A percentile compares a stretch with the other conserved stretches of the same genome.
Conservation (phyloP, 2,329 filamentous ascomycete genomes). For the Cordyceps cateniannulata region DNA sequence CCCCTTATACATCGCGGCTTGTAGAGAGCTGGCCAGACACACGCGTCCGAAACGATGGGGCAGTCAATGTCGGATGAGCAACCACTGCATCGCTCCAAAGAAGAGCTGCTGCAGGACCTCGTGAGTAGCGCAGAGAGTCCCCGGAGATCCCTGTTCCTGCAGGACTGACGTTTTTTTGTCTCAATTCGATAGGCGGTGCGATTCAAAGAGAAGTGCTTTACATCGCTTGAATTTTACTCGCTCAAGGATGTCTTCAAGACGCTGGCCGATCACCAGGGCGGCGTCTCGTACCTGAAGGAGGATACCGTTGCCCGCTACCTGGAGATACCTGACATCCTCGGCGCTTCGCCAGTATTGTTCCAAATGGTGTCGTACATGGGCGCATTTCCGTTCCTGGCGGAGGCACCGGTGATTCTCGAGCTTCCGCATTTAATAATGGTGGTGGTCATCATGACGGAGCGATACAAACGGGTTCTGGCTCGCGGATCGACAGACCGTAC, state of each 20-base stretch:
- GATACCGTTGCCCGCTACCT: constrained; percentile 66
- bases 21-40: background rate
- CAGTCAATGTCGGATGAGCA: constrained; percentile 43
- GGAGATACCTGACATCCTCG: constrained; percentile 64
- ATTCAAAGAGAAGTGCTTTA: constrained; percentile 66
- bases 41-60: constrained; percentile 36
- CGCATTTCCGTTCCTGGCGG: constrained; percentile 65
- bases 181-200: constrained; percentile 41
- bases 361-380: constrained; percentile 66
- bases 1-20: too few relatives aligned
- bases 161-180: background rate
- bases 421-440: constrained; percentile 67
- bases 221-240: constrained; percentile 64
- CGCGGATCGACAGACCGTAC: constrained; percentile 51
- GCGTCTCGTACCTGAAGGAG: constrained; percentile 59
- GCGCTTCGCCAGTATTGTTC: constrained; percentile 61
- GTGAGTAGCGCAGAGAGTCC: constrained; percentile 29
- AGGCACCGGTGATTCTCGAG: constrained; percentile 64
- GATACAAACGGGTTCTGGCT: constrained; percentile 58
- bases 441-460: constrained; percentile 64
- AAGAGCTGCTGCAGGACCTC: constrained; percentile 45
- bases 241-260: constrained; percentile 67
- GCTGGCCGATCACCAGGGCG: constrained; percentile 58
- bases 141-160: constrained; percentile 3
- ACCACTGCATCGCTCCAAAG: constrained; percentile 39